Percentiles rank a stretch among this genome's conserved stretches.
Conservation (phyloP, 257 asterid genomes). For the Nicotiana attenuata region DNA sequence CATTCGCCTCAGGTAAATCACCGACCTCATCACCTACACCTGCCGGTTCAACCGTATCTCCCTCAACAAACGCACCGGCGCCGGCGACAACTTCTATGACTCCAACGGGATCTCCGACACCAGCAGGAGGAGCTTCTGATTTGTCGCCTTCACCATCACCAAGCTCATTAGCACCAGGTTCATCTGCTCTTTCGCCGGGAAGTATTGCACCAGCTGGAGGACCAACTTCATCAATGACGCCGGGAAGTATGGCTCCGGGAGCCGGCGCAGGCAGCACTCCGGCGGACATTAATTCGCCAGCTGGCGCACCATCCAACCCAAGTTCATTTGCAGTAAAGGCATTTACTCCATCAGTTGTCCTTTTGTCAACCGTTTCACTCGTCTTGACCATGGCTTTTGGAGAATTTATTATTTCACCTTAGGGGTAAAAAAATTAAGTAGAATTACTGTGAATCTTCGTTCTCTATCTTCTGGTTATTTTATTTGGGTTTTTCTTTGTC, state of each 20-base stretch:
- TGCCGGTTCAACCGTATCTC: background rate
- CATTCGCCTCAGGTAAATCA: background rate
- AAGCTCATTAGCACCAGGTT: background rate
- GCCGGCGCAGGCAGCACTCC: slow-evolving; percentile 15
- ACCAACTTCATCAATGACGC: background rate
- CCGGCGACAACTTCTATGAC: background rate
- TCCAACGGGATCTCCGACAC: background rate
- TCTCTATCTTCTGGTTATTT: background rate
- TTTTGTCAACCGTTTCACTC: slow-evolving; percentile 29
- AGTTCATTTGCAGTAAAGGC: slow-evolving; percentile 33
- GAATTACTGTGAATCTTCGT: background rate
- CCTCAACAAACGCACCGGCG: background rate
- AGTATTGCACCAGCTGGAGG: slow-evolving; percentile 10
- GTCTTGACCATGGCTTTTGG: slow-evolving; percentile 18
- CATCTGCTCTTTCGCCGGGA: slow-evolving; percentile 9
- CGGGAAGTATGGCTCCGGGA: slow-evolving; percentile 10
- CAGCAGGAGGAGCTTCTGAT: background rate
- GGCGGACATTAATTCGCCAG: slow-evolving; percentile 16
- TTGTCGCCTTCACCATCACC: background rate
- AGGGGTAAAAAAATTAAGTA: background rate
- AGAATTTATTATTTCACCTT: slow-evolving; percentile 21
- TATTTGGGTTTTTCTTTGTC: background rate
- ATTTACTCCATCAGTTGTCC: slow-evolving; percentile 23
- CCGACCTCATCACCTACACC: background rate
- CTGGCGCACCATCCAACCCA: slow-evolving; percentile 19